Evolutionary conservation across 1,139 yeast genomes (phyloP), one percentile per base, ranked within the genome.

Genomic region (Pichia sp.): DNA sequence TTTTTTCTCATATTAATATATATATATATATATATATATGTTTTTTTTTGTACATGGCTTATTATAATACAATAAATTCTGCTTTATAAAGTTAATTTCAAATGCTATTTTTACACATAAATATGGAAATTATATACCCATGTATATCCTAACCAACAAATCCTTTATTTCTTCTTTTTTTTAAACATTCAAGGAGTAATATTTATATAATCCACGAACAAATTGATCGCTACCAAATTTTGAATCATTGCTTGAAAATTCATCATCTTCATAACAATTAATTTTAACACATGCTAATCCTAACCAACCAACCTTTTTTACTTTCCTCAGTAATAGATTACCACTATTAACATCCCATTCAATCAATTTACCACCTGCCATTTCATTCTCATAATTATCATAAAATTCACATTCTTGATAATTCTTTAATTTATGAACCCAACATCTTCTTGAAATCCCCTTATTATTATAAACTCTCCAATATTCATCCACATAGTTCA

Each of bases 391-490:
- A 64, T 63, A 52, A 62, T 50, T 50, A 35, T 50, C 54, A 40
- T 46, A 50, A 11, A 42, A 40, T 37, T 40, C 30, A 28, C 43
- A 41, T 11, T 51, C 54, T 8, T 41, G 33, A 10, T 16, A 22
- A 11, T 43, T 41, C 5, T 36, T 30, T 9, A 51, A 39, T 29
- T 35, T 40, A 33, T 51, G 54, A 23, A 86, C 62, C 96, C 96
- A 87, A n/a, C 86, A 80, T 50, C 96, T 71, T 52, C 96, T 71
- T 6, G 95, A 95, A 56, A 66, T 72, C 52, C 83, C 83, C 63
- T 70, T 78, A 57, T 68, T 78, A 62, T 65, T 82, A 55, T 64
- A 77, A 56, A 69, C 72, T 59, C 68, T 70, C 87, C 83, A 69
- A 37, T 16, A 39, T 12, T 40, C 31, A 11, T 28, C 16, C 16